Evolutionary conservation across 208 protist genomes (phyloP).

Genomic region (Trypanosoma avium): DNA sequence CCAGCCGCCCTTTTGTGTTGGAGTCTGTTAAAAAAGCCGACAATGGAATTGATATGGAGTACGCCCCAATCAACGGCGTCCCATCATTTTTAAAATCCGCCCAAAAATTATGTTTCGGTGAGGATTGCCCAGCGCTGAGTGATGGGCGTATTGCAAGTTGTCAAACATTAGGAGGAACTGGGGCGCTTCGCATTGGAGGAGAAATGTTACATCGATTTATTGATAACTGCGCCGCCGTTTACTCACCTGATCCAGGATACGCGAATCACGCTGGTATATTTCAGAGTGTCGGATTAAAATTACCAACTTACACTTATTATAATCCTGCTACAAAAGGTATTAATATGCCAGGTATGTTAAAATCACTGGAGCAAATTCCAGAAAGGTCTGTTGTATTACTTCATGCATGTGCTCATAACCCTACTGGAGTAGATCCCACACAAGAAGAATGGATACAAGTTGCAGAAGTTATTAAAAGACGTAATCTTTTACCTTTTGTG

Average conservation of each 20-base stretch:
- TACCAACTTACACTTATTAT: constrained; percentile 74
- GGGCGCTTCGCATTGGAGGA: constrained; percentile 65
- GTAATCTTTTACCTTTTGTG: constrained; percentile 89
- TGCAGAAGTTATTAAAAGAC: constrained; percentile 62
- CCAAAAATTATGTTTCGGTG: constrained; percentile 89
- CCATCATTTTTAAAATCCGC: constrained; percentile 70
- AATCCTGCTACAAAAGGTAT: constrained; percentile 56
- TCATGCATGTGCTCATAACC: constrained; percentile 98
- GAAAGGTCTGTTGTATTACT: constrained; percentile 92
- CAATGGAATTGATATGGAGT: constrained; percentile 82
- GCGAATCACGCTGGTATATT: constrained; percentile 80
- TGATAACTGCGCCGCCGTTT: constrained; percentile 39
- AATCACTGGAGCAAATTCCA: constrained; percentile 51
- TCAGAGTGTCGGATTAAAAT: constrained; percentile 38
- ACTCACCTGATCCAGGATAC: constrained; percentile 70
- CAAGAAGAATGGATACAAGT: constrained; percentile 92
- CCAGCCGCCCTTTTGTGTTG: constrained; percentile 91
- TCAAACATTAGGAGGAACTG: constrained; percentile 85
- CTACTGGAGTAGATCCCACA: constrained; percentile 97
- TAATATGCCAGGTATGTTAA: constrained; percentile 70
- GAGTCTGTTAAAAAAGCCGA: constrained; percentile 84
- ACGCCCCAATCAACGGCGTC: constrained; percentile 94
- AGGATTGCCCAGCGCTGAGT: constrained; percentile 33
- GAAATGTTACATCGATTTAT: constrained; percentile 54
- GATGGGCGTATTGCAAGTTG: constrained; percentile 64